Evolutionary conservation across 768 basidiomycete genomes (phyloP), one percentile per base, ranked within the genome.

Genomic region (Calocybe indica): DNA sequence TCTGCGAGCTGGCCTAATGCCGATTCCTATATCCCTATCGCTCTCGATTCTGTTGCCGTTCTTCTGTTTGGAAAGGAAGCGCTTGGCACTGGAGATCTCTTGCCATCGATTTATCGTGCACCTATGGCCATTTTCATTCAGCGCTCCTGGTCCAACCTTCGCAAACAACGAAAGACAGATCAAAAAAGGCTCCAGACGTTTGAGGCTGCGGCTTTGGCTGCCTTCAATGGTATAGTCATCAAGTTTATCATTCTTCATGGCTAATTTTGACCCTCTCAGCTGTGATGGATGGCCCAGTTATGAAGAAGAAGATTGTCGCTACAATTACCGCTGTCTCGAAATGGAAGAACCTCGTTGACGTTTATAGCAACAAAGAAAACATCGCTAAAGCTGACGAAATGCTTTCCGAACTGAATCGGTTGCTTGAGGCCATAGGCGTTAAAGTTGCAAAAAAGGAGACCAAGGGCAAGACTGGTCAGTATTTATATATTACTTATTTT

Each of bases 51-150:
- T 22, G 13, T 56, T 5, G 51, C 39, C 1, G 9, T 45, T 12
- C 30, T 35, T 11, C 37, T 56, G 13, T 54, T 56, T 11, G 51
- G 55, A 1, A 40, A 46, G 0, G 53, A 56, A 1, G 48, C 46
- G 1, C 49, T 52, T 11, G 33, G 31, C 5, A 22, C 33, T 5
- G 32, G 13, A 0, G 32, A 31, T 2, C 9, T 38, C n/a, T 11
- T 53, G 5, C 8, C 40, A 2, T 12, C 22, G 0, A 13, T 22
- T 5, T 7, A 47, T 6, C 40, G 52, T 6, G n/a, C 39, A 11
- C 6, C 12, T 3, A 12, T 49, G 11, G 40, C n/a, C 10, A 31
- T 14, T 0, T 11, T 56, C 10, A 7, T 36, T 5, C 52, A 53
- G 40, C 22, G 48, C 0, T n/a, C 35, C 0, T 56, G 55, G 55